Percentiles rank a stretch among this genome's conserved stretches.
phyloP scores from a whole-genome alignment of 164 flowering plant species.

The Pachysandra terminalis region DNA sequence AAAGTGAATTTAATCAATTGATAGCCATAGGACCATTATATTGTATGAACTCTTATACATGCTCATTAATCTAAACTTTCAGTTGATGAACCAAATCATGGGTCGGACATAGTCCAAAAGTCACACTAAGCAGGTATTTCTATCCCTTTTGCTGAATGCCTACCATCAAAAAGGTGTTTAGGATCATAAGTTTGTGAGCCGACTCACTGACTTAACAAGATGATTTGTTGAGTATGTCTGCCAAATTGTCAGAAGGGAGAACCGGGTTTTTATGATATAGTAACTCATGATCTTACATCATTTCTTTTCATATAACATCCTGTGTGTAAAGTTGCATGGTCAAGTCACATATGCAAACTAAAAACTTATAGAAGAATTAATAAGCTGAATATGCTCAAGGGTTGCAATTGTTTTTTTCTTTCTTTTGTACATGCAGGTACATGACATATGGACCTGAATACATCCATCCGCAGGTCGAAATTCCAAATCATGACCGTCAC shows the following conservation, averaged over 20 bases:
- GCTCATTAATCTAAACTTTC: not conserved
- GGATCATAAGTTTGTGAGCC: not conserved
- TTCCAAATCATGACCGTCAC: slow-evolving; percentile 7
- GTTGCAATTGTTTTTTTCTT: slow-evolving; percentile 18
- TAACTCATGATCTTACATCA: not conserved
- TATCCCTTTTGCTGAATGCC: not conserved
- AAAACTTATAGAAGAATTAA: too few species aligned
- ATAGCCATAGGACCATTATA: too few species aligned
- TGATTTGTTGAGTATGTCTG: not conserved
- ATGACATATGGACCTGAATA: slow-evolving; percentile 80
- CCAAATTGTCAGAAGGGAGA: too few species aligned
- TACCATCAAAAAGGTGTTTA: not conserved
- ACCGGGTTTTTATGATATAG: too few species aligned
- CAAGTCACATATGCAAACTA: too few species aligned
- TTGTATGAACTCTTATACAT: too few species aligned
- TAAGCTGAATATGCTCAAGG: slow-evolving; percentile 12
- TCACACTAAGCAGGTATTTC: not conserved
- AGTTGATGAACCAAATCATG: not conserved
- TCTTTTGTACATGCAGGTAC: slow-evolving; percentile 71
- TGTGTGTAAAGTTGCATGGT: too few species aligned
- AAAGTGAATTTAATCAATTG: too few species aligned
- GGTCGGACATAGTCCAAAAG: not conserved
- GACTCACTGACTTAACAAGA: not conserved
- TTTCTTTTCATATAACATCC: too few species aligned
- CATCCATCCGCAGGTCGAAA: slow-evolving; percentile 68